These are phyloP conservation scores for Mycoemilia scoparia DNA, from an alignment of 192 early-diverging fungal species.

Conservation along the genomic window DNA sequence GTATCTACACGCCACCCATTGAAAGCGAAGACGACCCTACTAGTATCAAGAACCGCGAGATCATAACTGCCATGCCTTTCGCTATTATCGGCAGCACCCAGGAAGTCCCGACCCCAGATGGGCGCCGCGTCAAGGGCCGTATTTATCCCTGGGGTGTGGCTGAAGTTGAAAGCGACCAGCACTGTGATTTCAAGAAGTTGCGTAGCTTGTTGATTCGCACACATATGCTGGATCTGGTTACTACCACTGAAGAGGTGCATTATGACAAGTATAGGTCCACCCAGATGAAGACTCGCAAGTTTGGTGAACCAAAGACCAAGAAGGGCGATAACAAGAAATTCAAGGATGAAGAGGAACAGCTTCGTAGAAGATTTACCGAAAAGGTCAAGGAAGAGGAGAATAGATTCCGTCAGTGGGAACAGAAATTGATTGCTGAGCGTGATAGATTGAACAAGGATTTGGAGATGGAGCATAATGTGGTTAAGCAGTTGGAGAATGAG, in stretches of 20 bases:
- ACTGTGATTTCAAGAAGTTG: slow-evolving; percentile 96
- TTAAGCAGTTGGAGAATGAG: slow-evolving; percentile 86
- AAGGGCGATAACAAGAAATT: slow-evolving; percentile 80
- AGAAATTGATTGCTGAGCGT: slow-evolving; percentile 81
- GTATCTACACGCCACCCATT: slow-evolving; percentile 73
- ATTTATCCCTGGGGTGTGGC: slow-evolving; percentile 98
- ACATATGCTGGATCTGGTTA: slow-evolving; percentile 93
- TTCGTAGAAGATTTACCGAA: slow-evolving; percentile 92
- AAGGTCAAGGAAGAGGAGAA: slow-evolving; percentile 95
- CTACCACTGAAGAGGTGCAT: slow-evolving; percentile 82
- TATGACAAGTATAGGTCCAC: slow-evolving; percentile 82
- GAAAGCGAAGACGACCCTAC: slow-evolving; percentile 75
- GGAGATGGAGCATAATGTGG: slow-evolving; percentile 80
- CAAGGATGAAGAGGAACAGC: slow-evolving; percentile 93
- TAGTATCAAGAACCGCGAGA: slow-evolving; percentile 64
- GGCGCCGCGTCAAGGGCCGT: slow-evolving; percentile 82
- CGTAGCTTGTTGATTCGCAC: slow-evolving; percentile 90
- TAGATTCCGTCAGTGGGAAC: slow-evolving; percentile 97
- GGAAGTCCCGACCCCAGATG: slow-evolving; percentile 66
- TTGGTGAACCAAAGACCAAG: slow-evolving; percentile 64
- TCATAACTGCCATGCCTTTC: slow-evolving; percentile 84
- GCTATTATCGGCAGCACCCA: slow-evolving; percentile 83
- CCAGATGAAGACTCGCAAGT: slow-evolving; percentile 80
- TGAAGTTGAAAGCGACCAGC: slow-evolving; percentile 96
- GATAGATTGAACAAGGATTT: slow-evolving; percentile 98